Percentiles rank a stretch among this genome's conserved stretches.
Conservation (phyloP, 306 rosid species). For the Inga leiocalycina region DNA sequence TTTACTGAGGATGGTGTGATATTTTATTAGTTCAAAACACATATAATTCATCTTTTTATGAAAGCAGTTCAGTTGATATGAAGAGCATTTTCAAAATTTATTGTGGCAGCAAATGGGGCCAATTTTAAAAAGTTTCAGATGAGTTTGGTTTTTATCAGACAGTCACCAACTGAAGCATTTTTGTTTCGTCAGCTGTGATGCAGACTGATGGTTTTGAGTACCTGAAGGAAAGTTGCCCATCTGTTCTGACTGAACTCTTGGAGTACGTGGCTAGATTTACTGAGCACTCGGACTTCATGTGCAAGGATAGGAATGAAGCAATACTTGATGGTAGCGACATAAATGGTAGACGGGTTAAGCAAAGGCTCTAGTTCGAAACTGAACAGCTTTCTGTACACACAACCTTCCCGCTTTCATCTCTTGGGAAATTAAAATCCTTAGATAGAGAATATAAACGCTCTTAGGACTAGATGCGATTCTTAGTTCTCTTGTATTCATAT, state of each 20-base stretch:
- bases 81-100: background rate
- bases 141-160: background rate
- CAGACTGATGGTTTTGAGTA: slow-evolving; percentile 87
- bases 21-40: too few species aligned
- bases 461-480: slow-evolving; percentile 42
- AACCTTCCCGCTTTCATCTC: slow-evolving; percentile 28
- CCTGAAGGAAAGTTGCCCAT: slow-evolving; percentile 88
- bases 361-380: slow-evolving; percentile 58
- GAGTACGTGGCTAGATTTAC: slow-evolving; percentile 81
- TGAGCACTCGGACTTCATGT: slow-evolving; percentile 63
- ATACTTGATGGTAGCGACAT: slow-evolving; percentile 80
- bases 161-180: background rate
- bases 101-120: background rate
- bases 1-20: too few species aligned
- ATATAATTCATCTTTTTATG: too few species aligned
- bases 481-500: slow-evolving; percentile 36
- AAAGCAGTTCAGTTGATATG: background rate
- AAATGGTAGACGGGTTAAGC: slow-evolving; percentile 94
- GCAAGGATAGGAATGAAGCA: slow-evolving; percentile 68
- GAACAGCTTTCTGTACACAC: slow-evolving; percentile 27
- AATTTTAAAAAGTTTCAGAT: background rate
- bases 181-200: slow-evolving; percentile 70
- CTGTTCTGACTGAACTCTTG: slow-evolving; percentile 80
- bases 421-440: slow-evolving; percentile 33
- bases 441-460: slow-evolving; percentile 37